These are phyloP conservation scores for Venturia oleaginea DNA, from an alignment of 2,329 filamentous ascomycete genomes.

Conservation along the genomic window DNA sequence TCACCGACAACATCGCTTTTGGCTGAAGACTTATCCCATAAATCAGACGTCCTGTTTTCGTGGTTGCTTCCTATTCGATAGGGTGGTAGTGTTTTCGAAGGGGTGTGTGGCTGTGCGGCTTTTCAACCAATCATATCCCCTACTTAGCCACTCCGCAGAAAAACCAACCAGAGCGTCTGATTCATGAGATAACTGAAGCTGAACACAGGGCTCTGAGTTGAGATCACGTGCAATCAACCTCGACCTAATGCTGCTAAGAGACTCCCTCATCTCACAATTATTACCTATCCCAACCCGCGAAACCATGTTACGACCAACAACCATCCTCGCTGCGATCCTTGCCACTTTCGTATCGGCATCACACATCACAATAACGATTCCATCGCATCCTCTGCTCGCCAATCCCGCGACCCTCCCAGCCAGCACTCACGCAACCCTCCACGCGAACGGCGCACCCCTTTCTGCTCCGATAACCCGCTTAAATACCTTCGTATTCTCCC, in stretches of 20 bases:
- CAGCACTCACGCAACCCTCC: slow-evolving; percentile 58
- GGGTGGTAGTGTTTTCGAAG: too few species aligned
- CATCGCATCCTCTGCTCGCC: slow-evolving; percentile 33
- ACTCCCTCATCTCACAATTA: background rate
- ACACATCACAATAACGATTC: slow-evolving; percentile 43
- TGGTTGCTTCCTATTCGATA: too few species aligned
- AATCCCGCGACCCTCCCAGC: slow-evolving; percentile 40
- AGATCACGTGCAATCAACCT: background rate
- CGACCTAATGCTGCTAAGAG: background rate
- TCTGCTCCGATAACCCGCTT: slow-evolving; percentile 56
- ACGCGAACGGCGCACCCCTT: slow-evolving; percentile 41
- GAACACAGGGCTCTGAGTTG: background rate
- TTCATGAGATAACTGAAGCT: background rate
- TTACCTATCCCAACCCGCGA: background rate
- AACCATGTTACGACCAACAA: background rate
- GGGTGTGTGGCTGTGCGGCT: too few species aligned
- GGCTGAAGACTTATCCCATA: too few species aligned
- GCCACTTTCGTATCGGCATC: slow-evolving; percentile 30
- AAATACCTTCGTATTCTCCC: slow-evolving; percentile 67
- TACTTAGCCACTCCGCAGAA: too few species aligned
- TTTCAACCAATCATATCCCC: too few species aligned
- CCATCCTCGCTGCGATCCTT: slow-evolving; percentile 19
- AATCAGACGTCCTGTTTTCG: too few species aligned
- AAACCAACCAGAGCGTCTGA: too few species aligned
- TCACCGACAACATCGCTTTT: too few species aligned